A percentile compares a stretch with the other conserved stretches of the same genome.
Conservation (phyloP, 2,329 filamentous ascomycete genomes). For the Hypoxylon sp. region DNA sequence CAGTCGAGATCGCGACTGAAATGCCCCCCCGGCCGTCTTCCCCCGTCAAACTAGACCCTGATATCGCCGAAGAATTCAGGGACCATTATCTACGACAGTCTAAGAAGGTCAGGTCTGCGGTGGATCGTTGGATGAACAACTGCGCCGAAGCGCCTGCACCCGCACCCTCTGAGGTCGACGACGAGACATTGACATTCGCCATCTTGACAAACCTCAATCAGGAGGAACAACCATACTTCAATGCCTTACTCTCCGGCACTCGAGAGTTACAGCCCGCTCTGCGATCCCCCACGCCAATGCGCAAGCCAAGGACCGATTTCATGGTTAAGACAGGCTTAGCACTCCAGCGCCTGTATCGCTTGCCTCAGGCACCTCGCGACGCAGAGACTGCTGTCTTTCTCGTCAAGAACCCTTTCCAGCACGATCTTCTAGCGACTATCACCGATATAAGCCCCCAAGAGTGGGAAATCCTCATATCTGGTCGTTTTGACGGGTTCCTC, state of each 20-base stretch:
- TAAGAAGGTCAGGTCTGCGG: slow-evolving; percentile 88
- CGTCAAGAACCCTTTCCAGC: slow-evolving; percentile 80
- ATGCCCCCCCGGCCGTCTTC: slow-evolving; percentile 64
- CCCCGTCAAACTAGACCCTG: slow-evolving; percentile 82
- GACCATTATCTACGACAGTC: slow-evolving; percentile 93
- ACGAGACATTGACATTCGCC: slow-evolving; percentile 92
- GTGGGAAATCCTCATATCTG: slow-evolving; percentile 94
- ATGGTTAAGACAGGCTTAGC: slow-evolving; percentile 78
- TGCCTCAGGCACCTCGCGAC: slow-evolving; percentile 77
- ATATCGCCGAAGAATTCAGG: slow-evolving; percentile 91
- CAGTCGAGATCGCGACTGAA: slow-evolving; percentile 70
- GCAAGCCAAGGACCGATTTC: slow-evolving; percentile 73
- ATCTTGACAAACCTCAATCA: slow-evolving; percentile 86
- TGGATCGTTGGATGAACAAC: slow-evolving; percentile 87
- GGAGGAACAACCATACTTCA: slow-evolving; percentile 81
- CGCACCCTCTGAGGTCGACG: slow-evolving; percentile 87
- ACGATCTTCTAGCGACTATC: slow-evolving; percentile 86
- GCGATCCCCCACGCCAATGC: slow-evolving; percentile 73
- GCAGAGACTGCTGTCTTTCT: slow-evolving; percentile 87
- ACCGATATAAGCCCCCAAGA: slow-evolving; percentile 90
- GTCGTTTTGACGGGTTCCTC: slow-evolving; percentile 93
- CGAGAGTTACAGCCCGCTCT: slow-evolving; percentile 62
- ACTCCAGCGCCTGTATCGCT: slow-evolving; percentile 83
- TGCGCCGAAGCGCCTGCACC: slow-evolving; percentile 77
- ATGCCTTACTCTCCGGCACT: slow-evolving; percentile 74